Base-by-base conservation (phyloP, 768 basidiomycete genomes). In the Dentipellis sp. region DNA sequence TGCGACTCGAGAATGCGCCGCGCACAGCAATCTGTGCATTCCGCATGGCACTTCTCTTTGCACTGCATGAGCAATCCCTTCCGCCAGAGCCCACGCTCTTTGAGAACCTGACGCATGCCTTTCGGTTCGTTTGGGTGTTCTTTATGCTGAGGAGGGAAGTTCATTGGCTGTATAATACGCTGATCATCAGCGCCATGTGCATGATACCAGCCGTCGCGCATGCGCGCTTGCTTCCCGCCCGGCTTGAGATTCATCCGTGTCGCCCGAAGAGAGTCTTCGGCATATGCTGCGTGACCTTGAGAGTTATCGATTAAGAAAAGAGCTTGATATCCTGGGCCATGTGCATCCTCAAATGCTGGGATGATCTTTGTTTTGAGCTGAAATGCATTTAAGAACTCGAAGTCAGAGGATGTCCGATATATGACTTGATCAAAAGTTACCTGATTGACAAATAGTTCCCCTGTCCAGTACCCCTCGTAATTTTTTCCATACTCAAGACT, bases 301-400 rank as follows among this genome's bases (percentile, higher is more conserved):
- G 74, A 77, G 53, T 76, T 70, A 56, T 76, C 71, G 53, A 77
- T 66, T 52, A 75, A 57, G 40, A 76, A 61, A 0, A 76, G 59
- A 1, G 68, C 70, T 50, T 71, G 68, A 61, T 69, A 71, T 4
- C 49, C 52, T 11, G 60, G 55, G 8, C 59, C 58, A 49, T 66
- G 63, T 14, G 49, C 52, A 16, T 29, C 14, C 37, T 62, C 53
- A 42, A 68, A 66, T 1, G 55, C 52, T 0, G 64, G 58, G 35
- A 66, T 57, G 53, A 64, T 59, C 50, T 64, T 67, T 21, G 62
- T 58, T 35, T 47, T 37, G 1, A 67, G 51, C 65, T 62, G 51
- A 21, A 47, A 17, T 22, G 34, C 42, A n/a, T 14, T 7, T 45
- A 16, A 10, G 11, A 37, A 50, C 50, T 34, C 21, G 19, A 17